These are phyloP conservation scores for Codiaeum variegatum DNA, from an alignment of 441 rosid genomes.

Conservation along the genomic window DNA sequence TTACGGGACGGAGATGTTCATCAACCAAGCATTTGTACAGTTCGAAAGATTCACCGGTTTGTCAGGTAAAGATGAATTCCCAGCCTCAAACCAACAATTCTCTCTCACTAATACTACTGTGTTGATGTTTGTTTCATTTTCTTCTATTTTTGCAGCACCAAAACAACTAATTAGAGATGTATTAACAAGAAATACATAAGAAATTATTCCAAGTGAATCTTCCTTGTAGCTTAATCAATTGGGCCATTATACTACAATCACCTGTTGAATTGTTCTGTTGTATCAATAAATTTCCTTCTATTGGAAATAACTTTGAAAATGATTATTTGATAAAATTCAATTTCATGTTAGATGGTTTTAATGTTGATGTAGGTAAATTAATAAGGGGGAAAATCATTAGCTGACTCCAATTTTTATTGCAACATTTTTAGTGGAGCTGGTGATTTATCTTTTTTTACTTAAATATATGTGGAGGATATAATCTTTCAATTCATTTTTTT, in stretches of 20 bases:
- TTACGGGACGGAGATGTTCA: conserved; percentile 50
- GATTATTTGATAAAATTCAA: neutral
- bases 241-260: conserved; percentile 5
- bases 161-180: conserved; percentile 42
- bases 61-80: conserved; percentile 39
- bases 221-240: conserved; percentile 11
- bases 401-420: neutral
- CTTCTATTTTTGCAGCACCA: conserved; percentile 39
- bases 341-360: neutral
- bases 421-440: neutral
- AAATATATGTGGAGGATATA: no score
- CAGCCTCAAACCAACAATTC: neutral
- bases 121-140: conserved; percentile 9
- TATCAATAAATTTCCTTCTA: conserved; percentile 20
- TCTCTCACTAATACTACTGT: no score
- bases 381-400: neutral
- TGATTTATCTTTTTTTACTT: no score
- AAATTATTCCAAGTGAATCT: conserved; percentile 5
- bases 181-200: conserved; percentile 37
- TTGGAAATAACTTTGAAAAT: neutral
- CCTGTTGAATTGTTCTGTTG: conserved; percentile 18
- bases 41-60: conserved; percentile 54
- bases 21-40: conserved; percentile 54
- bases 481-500: no score
- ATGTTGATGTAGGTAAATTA: neutral